A percentile compares a stretch with the other conserved stretches of the same genome.
phyloP scores from a whole-genome alignment of 768 basidiomycete species.

The Boletus subcaerulescens region DNA sequence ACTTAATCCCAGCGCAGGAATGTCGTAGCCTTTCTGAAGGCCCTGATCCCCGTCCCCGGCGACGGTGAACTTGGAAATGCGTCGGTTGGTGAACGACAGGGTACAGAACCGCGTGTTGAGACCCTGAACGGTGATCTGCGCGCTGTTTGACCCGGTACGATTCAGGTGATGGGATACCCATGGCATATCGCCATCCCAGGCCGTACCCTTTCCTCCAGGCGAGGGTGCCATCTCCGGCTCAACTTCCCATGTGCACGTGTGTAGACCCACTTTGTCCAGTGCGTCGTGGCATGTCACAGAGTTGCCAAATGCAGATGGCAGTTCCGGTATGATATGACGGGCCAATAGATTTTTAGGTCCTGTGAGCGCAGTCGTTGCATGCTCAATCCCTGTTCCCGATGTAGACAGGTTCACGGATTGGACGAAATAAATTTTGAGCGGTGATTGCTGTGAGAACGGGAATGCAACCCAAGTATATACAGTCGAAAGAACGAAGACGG shows the following conservation, averaged over 20 bases:
- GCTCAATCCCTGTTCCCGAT: conserved; percentile 23
- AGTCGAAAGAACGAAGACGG: conserved; percentile 44
- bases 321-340: conserved; percentile 40
- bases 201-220: conserved; percentile 29
- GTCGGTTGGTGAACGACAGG: conserved; percentile 50
- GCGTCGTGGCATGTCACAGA: conserved; percentile 32
- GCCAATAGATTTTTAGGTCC: conserved; percentile 45
- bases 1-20: conserved; percentile 34
- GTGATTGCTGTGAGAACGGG: conserved; percentile 61
- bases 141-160: conserved; percentile 42
- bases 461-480: conserved; percentile 45
- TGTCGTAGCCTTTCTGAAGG: conserved; percentile 42
- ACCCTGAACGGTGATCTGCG: conserved; percentile 50
- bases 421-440: conserved; percentile 70
- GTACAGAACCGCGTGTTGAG: conserved; percentile 63
- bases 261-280: conserved; percentile 35
- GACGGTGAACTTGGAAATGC: conserved; percentile 43
- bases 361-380: conserved; percentile 42
- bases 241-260: conserved; percentile 50
- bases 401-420: conserved; percentile 51
- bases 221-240: conserved; percentile 34
- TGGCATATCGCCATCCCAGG: background rate
- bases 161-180: conserved; percentile 47
- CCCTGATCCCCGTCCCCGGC: conserved; percentile 32
- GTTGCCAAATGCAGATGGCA: conserved; percentile 49